Evolutionary conservation across 139 green algal species (phyloP).

Genomic region (Spirogloea muscicola): DNA sequence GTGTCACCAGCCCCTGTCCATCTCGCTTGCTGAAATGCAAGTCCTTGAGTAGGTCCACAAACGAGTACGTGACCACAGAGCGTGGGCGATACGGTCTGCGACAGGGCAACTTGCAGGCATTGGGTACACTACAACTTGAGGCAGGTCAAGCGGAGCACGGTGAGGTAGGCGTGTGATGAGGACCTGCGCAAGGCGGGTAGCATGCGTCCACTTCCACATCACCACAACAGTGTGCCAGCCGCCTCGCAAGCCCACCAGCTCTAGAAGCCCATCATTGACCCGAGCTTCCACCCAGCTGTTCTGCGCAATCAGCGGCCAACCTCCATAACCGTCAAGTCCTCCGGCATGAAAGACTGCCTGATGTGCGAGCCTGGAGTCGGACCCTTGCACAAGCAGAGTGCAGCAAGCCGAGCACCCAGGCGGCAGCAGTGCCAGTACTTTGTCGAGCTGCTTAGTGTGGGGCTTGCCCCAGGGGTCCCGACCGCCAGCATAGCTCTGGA

Average conservation of each 20-base stretch:
- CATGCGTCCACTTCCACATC: constrained; percentile 28
- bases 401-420: background rate
- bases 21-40: too few relatives aligned
- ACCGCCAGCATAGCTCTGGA: constrained; percentile 50
- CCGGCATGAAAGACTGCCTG: too few relatives aligned
- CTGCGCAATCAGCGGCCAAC: too few relatives aligned
- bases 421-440: background rate
- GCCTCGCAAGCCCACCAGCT: constrained; percentile 44
- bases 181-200: constrained; percentile 23
- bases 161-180: too few relatives aligned
- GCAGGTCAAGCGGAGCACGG: too few relatives aligned
- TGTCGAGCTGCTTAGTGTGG: background rate
- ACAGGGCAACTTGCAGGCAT: too few relatives aligned
- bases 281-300: constrained; percentile 1
- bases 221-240: constrained; percentile 45
- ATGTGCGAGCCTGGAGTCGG: background rate
- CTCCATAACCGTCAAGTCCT: too few relatives aligned
- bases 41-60: too few relatives aligned
- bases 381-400: background rate
- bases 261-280: constrained; percentile 40
- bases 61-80: too few relatives aligned
- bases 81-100: too few relatives aligned
- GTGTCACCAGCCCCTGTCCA: too few relatives aligned
- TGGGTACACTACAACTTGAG: too few relatives aligned
- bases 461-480: constrained; percentile 43